phyloP scores from a whole-genome alignment of 495 filamentous ascomycete species.

The Clavariopsis aquatica region DNA sequence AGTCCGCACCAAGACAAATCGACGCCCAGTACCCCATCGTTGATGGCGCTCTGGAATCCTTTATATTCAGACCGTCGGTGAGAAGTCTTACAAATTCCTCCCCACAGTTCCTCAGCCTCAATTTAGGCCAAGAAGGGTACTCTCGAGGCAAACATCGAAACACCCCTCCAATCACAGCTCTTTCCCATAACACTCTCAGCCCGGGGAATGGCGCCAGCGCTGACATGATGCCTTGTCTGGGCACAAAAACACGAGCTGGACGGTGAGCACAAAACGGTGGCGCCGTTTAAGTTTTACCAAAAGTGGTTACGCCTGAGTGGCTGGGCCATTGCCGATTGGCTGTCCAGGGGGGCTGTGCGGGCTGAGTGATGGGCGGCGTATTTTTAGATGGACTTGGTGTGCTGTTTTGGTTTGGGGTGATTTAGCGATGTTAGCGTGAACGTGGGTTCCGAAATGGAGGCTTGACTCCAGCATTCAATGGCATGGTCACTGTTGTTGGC shows the following conservation, averaged over 20 bases:
- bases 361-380: constrained; percentile 1
- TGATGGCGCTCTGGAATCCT: not conserved
- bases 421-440: not conserved
- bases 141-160: not conserved
- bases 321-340: not conserved
- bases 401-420: not conserved
- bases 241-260: not conserved
- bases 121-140: not conserved
- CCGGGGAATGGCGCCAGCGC: not conserved
- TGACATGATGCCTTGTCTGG: no score
- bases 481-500: not conserved
- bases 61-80: not conserved
- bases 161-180: not conserved
- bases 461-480: no score
- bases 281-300: not conserved
- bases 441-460: no score
- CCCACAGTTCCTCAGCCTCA: not conserved
- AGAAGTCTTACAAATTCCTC: not conserved
- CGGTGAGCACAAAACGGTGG: not conserved
- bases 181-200: no score
- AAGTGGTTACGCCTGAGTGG: not conserved
- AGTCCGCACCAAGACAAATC: not conserved
- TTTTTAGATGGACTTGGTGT: constrained; percentile 1
- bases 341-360: not conserved
- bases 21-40: no score